A percentile compares a stretch with the other conserved stretches of the same genome.
Evolutionary conservation across 108 stramenopile species (phyloP).

Genomic region (Aureococcus anophagefferens): DNA sequence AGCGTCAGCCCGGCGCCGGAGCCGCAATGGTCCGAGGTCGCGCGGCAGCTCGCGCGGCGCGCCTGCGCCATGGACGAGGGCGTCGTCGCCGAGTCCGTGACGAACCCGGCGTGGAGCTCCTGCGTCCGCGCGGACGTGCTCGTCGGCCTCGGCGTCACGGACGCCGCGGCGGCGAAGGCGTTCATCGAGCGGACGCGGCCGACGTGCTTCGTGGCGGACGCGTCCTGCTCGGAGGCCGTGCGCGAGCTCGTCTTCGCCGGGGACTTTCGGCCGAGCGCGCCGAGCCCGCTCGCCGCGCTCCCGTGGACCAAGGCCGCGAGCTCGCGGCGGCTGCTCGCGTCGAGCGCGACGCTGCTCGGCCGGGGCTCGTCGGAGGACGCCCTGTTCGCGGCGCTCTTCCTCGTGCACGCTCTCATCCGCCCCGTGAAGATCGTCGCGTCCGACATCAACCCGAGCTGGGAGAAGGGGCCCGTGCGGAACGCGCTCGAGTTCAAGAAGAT

Average conservation of each 20-base stretch:
- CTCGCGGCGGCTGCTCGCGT: too few species aligned
- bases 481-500: slow-evolving; percentile 62
- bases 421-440: neutral
- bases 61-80: neutral
- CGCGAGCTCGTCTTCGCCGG: too few species aligned
- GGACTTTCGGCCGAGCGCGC: too few species aligned
- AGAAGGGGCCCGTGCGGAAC: slow-evolving; percentile 67
- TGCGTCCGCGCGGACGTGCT: slow-evolving; percentile 13
- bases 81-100: neutral
- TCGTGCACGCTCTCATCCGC: neutral
- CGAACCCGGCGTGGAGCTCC: neutral
- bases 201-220: too few species aligned
- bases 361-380: neutral
- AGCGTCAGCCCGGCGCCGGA: too few species aligned
- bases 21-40: too few species aligned
- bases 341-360: neutral
- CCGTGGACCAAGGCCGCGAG: too few species aligned
- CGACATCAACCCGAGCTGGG: slow-evolving; percentile 70
- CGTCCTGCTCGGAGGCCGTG: too few species aligned
- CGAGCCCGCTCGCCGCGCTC: too few species aligned
- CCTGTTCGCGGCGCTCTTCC: neutral
- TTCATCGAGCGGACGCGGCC: too few species aligned
- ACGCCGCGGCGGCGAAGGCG: too few species aligned
- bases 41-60: neutral
- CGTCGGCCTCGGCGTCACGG: neutral